A percentile compares a stretch with the other conserved stretches of the same genome.
phyloP scores from a whole-genome alignment of 208 protist species.

The Trypanosoma mega region DNA sequence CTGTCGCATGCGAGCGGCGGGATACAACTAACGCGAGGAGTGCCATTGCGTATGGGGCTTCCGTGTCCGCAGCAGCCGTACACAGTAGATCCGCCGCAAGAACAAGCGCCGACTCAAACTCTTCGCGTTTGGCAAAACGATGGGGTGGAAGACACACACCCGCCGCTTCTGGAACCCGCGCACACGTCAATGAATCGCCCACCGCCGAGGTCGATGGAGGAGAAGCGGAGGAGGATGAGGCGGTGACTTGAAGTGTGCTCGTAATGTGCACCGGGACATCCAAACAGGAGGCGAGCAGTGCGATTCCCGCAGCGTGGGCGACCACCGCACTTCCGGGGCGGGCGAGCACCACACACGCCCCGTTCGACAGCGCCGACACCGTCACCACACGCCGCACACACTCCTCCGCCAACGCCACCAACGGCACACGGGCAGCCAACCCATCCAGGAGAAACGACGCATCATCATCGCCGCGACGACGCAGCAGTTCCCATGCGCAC shows the following conservation, averaged over 20 bases:
- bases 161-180: neutral
- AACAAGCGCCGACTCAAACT: conserved; percentile 61
- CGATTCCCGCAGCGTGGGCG: conserved; percentile 53
- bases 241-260: too few species aligned
- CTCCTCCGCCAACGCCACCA: conserved; percentile 61
- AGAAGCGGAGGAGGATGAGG: too few species aligned
- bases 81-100: conserved; percentile 72
- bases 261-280: too few species aligned
- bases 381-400: conserved; percentile 54
- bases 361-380: conserved; percentile 48
- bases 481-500: conserved; percentile 17
- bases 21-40: conserved; percentile 45
- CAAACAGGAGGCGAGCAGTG: conserved; percentile 71
- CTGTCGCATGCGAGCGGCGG: conserved; percentile 45
- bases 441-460: conserved; percentile 55
- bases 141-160: conserved; percentile 38
- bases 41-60: conserved; percentile 33
- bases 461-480: conserved; percentile 20
- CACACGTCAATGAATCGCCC: neutral
- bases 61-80: conserved; percentile 34
- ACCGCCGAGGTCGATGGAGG: too few species aligned
- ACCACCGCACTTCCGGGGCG: conserved; percentile 29
- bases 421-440: conserved; percentile 35
- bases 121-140: conserved; percentile 26
- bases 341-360: conserved; percentile 46